A percentile compares a stretch with the other conserved stretches of the same genome.
Evolutionary conservation across 1,284 basidiomycete genomes (phyloP).

Genomic region (Puccinia coronata): DNA sequence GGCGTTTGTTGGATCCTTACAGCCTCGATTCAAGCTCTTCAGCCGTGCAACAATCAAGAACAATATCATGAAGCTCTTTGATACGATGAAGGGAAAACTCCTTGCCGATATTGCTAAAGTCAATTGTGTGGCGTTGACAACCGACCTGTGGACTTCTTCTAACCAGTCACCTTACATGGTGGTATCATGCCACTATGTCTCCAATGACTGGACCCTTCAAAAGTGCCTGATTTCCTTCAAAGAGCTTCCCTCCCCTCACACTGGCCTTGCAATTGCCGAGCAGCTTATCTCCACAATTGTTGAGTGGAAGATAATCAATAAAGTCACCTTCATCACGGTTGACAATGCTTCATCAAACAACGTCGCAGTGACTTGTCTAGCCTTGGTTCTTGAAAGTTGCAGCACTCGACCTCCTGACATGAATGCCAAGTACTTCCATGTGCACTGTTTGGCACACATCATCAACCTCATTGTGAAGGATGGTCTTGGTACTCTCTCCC

Average conservation of each 20-base stretch:
- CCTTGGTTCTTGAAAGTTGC: neutral
- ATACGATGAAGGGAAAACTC: neutral
- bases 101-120: neutral
- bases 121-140: neutral
- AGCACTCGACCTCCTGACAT: neutral
- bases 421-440: neutral
- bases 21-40: neutral
- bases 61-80: neutral
- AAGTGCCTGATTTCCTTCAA: neutral
- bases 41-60: neutral
- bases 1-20: neutral
- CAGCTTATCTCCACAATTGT: neutral
- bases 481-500: neutral
- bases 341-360: constrained; percentile 3
- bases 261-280: neutral
- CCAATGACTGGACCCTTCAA: neutral
- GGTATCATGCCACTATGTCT: neutral
- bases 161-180: constrained; percentile 7
- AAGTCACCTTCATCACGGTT: neutral
- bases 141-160: neutral
- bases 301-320: neutral
- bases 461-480: constrained; percentile 1
- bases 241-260: neutral
- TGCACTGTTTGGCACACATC: neutral
- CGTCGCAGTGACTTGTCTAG: neutral